Evolutionary conservation across 768 basidiomycete species (phyloP), one percentile per base, ranked within the genome.

Genomic region (Clitopilus hobsonii): DNA sequence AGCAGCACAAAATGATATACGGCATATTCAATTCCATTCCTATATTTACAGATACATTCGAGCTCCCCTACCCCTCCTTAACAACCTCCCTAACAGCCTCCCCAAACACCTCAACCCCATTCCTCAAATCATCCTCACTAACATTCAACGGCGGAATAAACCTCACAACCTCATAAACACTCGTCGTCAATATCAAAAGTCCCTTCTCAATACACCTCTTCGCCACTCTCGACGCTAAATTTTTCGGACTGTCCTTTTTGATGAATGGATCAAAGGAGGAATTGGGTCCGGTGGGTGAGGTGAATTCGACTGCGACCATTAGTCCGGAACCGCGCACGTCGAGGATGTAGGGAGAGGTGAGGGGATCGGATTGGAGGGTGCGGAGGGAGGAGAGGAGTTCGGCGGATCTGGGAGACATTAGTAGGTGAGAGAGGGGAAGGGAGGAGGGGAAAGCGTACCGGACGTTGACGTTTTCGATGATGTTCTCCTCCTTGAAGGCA

Each of bases 81-180:
- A 88, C 71, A 49, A 89, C 86, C 60, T 91, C 88, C 66, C 79
- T 76, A 11, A 94, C 80, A 7, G 89, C 83, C 64, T 88, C 79
- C 28, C 63, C 74, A 67, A 92, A 91, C 24, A 91, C 84, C 32
- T 67, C 63, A 55, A 74, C 75, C 0, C 89, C 89, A 65, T 84
- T 83, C 61, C 71, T 76, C 74, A 97, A 71, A 66, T 98, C 92
- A 66, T 77, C 81, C 68, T 82, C 69, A 22, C 79, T 81, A 58
- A 96, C 82, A 65, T 92, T 95, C 62, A 98, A 70, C 14, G 96
- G 83, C 3, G 96, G 96, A 63, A 98, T 98, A 76, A 98, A 97
- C 64, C 94, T 78, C 55, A 97, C 74, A 13, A 88, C 88, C 67
- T 95, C 89, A 67, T 89, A 95, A 23, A 91, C 78, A 51, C 89